Base-by-base conservation (phyloP, 805 yeast species). In the Torulaspora indica region DNA sequence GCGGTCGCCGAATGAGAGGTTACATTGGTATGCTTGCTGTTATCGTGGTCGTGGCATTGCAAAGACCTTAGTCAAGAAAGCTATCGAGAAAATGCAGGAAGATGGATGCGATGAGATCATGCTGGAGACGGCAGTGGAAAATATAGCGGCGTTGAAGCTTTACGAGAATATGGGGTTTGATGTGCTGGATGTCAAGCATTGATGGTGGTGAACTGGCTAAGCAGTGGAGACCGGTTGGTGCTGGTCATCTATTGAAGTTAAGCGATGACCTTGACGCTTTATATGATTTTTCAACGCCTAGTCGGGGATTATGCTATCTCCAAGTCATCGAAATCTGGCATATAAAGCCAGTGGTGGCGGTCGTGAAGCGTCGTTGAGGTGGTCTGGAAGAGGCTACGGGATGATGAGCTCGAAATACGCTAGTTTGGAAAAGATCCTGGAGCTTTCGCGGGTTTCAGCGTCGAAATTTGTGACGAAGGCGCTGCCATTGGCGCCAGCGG, bases 11-110 rank as follows among this genome's bases (percentile, higher is more conserved):
- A 47, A 60, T 73, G 53, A 73, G 98, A 48, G 98, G 98, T 0
- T 93, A 93, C 58, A 90, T 93, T 24, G 98, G 97, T 2, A 93
- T 93, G 98, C 68, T 93, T 43, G 96, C 95, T 0, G 95, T 91
- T 81, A 74, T 60, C 70, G 98, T 43, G 90, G 95, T 2, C 70
- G 68, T 35, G 96, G 96, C 1, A 83, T 90, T 37, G 97, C 97
- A 2, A 82, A 82, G 52, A 68, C 69, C 35, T 72, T 93, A 39
- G 89, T 89, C 13, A 70, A 72, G 37, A 56, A 70, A 44, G 78
- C 84, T 4, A 74, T 91, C 4, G 75, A 76, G 12, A 73, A 73
- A 30, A 85, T 93, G 90, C 73, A 74, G 5, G 58, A 67, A 39
- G 73, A 74, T 46, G 68, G 76, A 1, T 87, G 90, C 34, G 98